These are phyloP conservation scores for Suillus hirtellus DNA, from an alignment of 768 basidiomycete species.

Conservation along the genomic window DNA sequence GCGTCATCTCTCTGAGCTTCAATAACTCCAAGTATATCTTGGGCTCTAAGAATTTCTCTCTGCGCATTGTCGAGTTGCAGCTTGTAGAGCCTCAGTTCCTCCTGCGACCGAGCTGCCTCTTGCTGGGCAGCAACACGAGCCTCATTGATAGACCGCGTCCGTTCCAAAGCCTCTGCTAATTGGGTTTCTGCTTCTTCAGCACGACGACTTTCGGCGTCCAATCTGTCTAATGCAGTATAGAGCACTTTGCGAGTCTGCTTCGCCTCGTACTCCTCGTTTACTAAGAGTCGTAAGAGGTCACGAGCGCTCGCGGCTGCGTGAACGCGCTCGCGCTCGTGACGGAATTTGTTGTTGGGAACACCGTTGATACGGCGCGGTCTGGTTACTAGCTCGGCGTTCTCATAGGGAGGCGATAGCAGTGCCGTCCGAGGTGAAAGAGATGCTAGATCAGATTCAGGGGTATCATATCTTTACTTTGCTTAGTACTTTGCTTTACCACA, in stretches of 20 bases:
- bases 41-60: slow-evolving; percentile 56
- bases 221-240: slow-evolving; percentile 37
- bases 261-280: slow-evolving; percentile 42
- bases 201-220: slow-evolving; percentile 38
- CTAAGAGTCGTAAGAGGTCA: slow-evolving; percentile 35
- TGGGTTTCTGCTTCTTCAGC: slow-evolving; percentile 37
- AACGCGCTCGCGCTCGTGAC: slow-evolving; percentile 35
- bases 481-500: slow-evolving; percentile 1
- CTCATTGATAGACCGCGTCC: slow-evolving; percentile 33
- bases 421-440: slow-evolving; percentile 31
- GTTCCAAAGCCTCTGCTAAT: slow-evolving; percentile 31
- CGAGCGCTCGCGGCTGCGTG: slow-evolving; percentile 31
- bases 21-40: slow-evolving; percentile 49
- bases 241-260: slow-evolving; percentile 41
- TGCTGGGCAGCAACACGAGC: slow-evolving; percentile 32
- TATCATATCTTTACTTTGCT: slow-evolving; percentile 15
- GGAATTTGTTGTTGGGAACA: slow-evolving; percentile 35
- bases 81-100: slow-evolving; percentile 59
- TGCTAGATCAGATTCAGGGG: slow-evolving; percentile 28
- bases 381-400: slow-evolving; percentile 8
- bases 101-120: slow-evolving; percentile 34
- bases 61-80: slow-evolving; percentile 59
- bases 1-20: slow-evolving; percentile 51
- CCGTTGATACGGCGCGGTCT: slow-evolving; percentile 17
- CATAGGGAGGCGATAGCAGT: slow-evolving; percentile 31